Evolutionary conservation across 805 yeast genomes (phyloP), one percentile per base, ranked within the genome.

Genomic region (Lachancea dasiensis): DNA sequence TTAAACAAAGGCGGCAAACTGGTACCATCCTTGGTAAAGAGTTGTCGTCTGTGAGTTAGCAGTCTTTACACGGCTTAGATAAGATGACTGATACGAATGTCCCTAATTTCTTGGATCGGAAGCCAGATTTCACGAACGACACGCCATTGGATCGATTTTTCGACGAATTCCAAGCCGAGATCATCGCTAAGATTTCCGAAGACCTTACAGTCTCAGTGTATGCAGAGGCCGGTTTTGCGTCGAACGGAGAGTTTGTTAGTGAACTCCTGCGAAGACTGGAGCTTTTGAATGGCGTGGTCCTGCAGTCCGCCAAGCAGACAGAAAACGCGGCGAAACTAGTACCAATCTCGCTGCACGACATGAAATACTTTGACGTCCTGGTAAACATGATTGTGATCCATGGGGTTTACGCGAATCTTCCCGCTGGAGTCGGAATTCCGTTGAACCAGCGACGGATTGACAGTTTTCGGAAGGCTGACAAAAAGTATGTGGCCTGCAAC

Each of bases 341-440:
- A 8, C 66, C 81, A 6, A 79, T 90, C 11, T 85, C 97, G 0
- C 66, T 90, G 7, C 87, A 86, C 50, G 97, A 92, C 56, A 78
- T 90, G 71, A 82, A 79, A 54, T 71, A 75, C 3, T 73, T 92
- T 39, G 80, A 82, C 24, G 72, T 69, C 16, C 53, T 90, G 30
- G 58, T 82, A 14, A 81, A 79, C 45, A 41, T 81, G 8, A 65
- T 89, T 2, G 74, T 87, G 0, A 59, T 81, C 1, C 81, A 79
- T 46, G 89, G 95, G 0, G 67, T 90, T 0, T 81, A 81, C 47
- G 75, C 87, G 0, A 72, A 75, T 35, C 44, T 86, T 1, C 73
- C 79, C 0, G 41, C 56, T 6, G 72, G 72, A 2, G 67, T 79
- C 16, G 84, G 87, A 1, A 70, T 85, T 2, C 84, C 90, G 0